A percentile compares a stretch with the other conserved stretches of the same genome.
Conservation (phyloP, 2,329 filamentous ascomycete species). For the Pseudocercospora macadamiae region DNA sequence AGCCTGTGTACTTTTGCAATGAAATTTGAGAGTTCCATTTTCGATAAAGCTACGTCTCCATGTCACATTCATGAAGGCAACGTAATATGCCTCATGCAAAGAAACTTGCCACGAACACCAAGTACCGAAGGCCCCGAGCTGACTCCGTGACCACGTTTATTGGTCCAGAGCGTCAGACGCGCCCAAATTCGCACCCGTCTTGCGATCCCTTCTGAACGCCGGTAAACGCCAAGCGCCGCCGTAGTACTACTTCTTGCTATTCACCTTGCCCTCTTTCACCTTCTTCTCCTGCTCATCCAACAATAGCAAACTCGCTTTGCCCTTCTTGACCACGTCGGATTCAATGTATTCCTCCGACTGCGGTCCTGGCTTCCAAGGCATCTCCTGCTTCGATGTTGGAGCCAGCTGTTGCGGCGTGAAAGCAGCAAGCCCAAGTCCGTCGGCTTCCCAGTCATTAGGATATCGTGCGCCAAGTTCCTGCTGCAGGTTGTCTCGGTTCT, state of each 20-base stretch:
- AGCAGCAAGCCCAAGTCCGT: neutral
- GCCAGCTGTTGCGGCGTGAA: neutral
- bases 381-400: neutral
- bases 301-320: neutral
- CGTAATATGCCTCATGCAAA: no score
- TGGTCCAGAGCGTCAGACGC: neutral
- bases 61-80: no score
- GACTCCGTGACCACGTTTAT: neutral
- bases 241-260: constrained; percentile 16
- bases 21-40: neutral
- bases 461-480: neutral
- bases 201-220: constrained; percentile 1
- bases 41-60: neutral
- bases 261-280: constrained; percentile 9
- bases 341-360: neutral
- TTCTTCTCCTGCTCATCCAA: constrained; percentile 10
- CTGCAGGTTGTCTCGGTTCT: constrained; percentile 12
- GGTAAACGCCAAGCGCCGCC: constrained; percentile 22
- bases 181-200: neutral
- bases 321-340: neutral
- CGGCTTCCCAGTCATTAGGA: neutral
- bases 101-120: no score
- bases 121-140: no score
- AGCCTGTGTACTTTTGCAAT: neutral
- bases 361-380: neutral